Percentiles rank a stretch among this genome's conserved stretches.
Conservation (phyloP, 129 eudicot genomes). For the Flaveria bidentis region DNA sequence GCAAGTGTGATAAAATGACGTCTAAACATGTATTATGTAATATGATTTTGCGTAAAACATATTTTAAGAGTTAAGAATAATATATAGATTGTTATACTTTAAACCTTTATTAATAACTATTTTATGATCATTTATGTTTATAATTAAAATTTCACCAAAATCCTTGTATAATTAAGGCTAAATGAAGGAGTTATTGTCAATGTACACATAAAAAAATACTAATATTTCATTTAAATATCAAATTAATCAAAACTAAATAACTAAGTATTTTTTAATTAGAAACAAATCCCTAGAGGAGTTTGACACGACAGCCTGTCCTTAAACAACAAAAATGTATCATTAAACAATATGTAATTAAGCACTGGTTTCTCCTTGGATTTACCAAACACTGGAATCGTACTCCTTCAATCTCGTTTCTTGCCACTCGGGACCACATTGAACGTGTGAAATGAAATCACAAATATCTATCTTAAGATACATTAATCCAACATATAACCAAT, state of each 20-base stretch:
- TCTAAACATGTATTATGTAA: no score
- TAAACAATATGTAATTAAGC: background rate
- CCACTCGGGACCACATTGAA: no score
- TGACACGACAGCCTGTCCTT: background rate
- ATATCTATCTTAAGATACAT: no score
- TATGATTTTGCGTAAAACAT: no score
- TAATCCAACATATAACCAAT: no score
- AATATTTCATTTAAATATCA: background rate
- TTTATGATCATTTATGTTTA: background rate
- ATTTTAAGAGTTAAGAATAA: no score
- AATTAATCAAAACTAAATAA: background rate
- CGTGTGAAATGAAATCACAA: no score
- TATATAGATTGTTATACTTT: no score
- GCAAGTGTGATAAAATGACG: no score
- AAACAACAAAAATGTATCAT: constrained; percentile 18
- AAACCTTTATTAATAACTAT: background rate
- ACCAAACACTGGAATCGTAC: constrained; percentile 5
- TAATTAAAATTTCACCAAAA: background rate
- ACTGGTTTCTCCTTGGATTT: background rate
- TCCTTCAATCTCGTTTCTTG: background rate
- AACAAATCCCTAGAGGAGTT: background rate
- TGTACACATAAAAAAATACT: background rate
- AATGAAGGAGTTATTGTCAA: background rate
- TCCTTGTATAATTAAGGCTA: background rate
- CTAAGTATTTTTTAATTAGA: background rate